phyloP scores from a whole-genome alignment of 2,329 filamentous ascomycete species.

The Diplodia scrobiculata region DNA sequence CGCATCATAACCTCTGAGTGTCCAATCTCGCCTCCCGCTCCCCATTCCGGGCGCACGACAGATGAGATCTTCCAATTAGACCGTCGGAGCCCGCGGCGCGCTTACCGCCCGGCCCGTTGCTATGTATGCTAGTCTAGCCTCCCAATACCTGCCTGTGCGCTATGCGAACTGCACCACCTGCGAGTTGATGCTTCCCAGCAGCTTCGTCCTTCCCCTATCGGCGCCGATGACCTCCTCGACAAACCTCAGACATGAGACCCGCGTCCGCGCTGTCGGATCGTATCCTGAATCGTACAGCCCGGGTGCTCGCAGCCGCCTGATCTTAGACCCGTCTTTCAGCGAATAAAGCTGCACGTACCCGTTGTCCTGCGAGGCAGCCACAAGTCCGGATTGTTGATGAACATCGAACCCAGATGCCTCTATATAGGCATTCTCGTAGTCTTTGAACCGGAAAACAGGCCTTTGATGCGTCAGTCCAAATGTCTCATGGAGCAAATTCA shows the following conservation, averaged over 20 bases:
- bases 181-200: constrained; percentile 22
- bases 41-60: not conserved
- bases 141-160: not conserved
- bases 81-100: not conserved
- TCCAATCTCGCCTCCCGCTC: constrained; percentile 14
- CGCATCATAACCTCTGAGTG: not conserved
- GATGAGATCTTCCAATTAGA: constrained; percentile 4
- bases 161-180: constrained; percentile 26
- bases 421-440: constrained; percentile 35
- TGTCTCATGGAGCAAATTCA: constrained; percentile 2
- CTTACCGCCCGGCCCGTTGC: constrained; percentile 1
- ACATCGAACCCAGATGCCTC: constrained; percentile 39
- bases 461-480: constrained; percentile 28
- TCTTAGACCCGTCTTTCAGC: constrained; percentile 41
- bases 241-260: constrained; percentile 38
- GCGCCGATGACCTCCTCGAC: constrained; percentile 35
- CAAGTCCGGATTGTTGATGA: constrained; percentile 37
- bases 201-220: constrained; percentile 31
- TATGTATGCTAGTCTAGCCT: not conserved
- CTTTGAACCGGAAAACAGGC: constrained; percentile 37
- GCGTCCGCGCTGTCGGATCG: constrained; percentile 11
- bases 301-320: constrained; percentile 25
- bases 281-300: not conserved
- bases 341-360: constrained; percentile 38
- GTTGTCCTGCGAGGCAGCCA: constrained; percentile 40